Percentiles rank a stretch among this genome's conserved stretches.
Evolutionary conservation across 352 stramenopile species (phyloP).

Genomic region (Pythium pyrilobum): DNA sequence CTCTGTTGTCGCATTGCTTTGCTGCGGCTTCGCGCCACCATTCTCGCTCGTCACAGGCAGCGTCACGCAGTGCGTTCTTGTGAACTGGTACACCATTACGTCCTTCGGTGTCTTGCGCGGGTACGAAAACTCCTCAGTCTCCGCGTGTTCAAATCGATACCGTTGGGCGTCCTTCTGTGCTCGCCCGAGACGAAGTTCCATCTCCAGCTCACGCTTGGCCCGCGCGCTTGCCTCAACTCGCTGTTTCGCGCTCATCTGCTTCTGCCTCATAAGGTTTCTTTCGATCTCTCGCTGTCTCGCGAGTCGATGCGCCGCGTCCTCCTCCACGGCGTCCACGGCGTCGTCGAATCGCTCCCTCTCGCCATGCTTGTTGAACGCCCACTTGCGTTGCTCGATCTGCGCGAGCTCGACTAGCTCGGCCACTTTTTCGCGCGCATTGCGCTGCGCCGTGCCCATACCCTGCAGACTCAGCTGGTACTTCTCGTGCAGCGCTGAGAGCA

Average conservation of each 20-base stretch:
- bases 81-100: slow-evolving; percentile 47
- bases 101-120: slow-evolving; percentile 32
- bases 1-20: background rate
- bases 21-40: background rate
- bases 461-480: slow-evolving; percentile 59
- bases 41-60: background rate
- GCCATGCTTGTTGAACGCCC: slow-evolving; percentile 34
- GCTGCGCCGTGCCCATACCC: slow-evolving; percentile 54
- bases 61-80: slow-evolving; percentile 38
- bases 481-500: slow-evolving; percentile 40
- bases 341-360: slow-evolving; percentile 30
- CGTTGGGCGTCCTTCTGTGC: slow-evolving; percentile 27
- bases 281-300: slow-evolving; percentile 32
- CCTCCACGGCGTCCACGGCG: slow-evolving; percentile 22
- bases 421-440: slow-evolving; percentile 50
- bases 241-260: slow-evolving; percentile 35
- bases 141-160: slow-evolving; percentile 17
- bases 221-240: slow-evolving; percentile 32
- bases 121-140: slow-evolving; percentile 41
- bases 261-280: slow-evolving; percentile 39
- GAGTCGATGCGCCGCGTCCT: slow-evolving; percentile 21
- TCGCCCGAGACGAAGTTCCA: slow-evolving; percentile 19
- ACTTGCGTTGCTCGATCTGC: slow-evolving; percentile 50
- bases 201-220: slow-evolving; percentile 32
- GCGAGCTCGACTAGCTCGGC: slow-evolving; percentile 46